Evolutionary conservation across 2,329 filamentous ascomycete genomes (phyloP), one percentile per base, ranked within the genome.

Genomic region (Aureobasidium melanogenum): DNA sequence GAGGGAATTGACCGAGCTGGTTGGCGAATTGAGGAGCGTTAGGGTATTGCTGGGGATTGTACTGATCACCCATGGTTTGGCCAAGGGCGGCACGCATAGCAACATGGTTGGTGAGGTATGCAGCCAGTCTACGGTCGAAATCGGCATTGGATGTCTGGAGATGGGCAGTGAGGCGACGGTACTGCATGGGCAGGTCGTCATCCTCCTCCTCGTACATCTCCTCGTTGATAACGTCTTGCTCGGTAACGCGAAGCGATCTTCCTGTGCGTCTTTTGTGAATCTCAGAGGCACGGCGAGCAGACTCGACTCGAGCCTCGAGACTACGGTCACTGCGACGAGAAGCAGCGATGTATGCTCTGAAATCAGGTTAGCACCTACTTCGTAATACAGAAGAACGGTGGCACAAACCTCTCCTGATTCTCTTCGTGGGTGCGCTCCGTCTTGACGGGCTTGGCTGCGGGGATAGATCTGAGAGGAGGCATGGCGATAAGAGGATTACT

Each of bases 181-280:
- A 88, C 59, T 85, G 84, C 63, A 84, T 80, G 0, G 87, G 85
- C 26, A 89, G 71, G 61, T 92, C 88, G 67, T 96, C 89, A 58
- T 96, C 91, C 69, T 96, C 89, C 73, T 96, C 92, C 69, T 96
- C 91, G 71, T 97, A 97, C 90, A 96, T 96, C 72, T 95, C 91
- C 72, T 96, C 92, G 64, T 90, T 91, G 67, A 88, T 79, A 14
- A 96, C 91, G 74, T 94, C 91, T 69, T 94, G 84, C 73, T 92
- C 88, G 28, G 88, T 91, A 62, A 97, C 88, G 67, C 86, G 86
- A 63, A 97, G 81, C 2, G 83, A 85, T 67, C 91, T 88, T 41
- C 92, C 93, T 0, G 92, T 96, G 19, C 91, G 85, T 72, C 87
- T 84, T 77, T 91, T 91, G 80, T 96, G 92, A 39, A 96, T 90